Conservation (phyloP, 805 yeast genomes). For the Saturnispora quitensis region DNA sequence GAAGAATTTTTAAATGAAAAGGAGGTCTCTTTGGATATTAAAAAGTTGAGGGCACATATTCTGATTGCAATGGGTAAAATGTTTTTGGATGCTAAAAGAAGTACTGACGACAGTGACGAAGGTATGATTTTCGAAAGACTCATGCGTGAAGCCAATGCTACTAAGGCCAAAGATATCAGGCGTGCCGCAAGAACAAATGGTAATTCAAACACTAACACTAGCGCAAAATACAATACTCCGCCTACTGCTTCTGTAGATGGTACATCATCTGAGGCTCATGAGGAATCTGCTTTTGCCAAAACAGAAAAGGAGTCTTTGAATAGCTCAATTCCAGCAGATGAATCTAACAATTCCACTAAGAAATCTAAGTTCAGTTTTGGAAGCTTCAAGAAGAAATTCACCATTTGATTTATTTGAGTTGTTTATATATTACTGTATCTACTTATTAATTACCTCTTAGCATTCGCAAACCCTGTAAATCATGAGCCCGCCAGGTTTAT, state of each 20-base stretch:
- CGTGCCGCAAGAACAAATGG: slow-evolving; percentile 12
- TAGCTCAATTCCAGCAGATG: neutral
- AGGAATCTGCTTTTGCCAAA: neutral
- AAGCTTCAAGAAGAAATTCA: slow-evolving; percentile 9
- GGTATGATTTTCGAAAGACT: slow-evolving; percentile 58
- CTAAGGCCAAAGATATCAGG: slow-evolving; percentile 24
- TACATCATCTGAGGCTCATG: neutral
- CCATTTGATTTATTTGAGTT: neutral
- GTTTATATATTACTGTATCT: neutral
- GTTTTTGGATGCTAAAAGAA: slow-evolving; percentile 49
- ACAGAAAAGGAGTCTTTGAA: neutral
- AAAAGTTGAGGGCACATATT: slow-evolving; percentile 55
- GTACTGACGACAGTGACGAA: slow-evolving; percentile 66
- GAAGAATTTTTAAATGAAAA: slow-evolving; percentile 54
- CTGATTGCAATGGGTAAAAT: slow-evolving; percentile 54
- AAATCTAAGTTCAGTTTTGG: slow-evolving; percentile 9
- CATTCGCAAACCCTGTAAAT: slow-evolving; percentile 1
- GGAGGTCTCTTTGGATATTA: slow-evolving; percentile 34
- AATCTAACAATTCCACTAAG: neutral
- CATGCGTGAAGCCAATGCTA: slow-evolving; percentile 27
- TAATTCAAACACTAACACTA: neutral
- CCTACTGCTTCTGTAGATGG: neutral
- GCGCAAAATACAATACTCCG: neutral
- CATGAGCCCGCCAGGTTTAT: neutral
- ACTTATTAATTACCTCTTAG: neutral